Conservation (phyloP, 164 flowering plant genomes). For the Sedum album region DNA sequence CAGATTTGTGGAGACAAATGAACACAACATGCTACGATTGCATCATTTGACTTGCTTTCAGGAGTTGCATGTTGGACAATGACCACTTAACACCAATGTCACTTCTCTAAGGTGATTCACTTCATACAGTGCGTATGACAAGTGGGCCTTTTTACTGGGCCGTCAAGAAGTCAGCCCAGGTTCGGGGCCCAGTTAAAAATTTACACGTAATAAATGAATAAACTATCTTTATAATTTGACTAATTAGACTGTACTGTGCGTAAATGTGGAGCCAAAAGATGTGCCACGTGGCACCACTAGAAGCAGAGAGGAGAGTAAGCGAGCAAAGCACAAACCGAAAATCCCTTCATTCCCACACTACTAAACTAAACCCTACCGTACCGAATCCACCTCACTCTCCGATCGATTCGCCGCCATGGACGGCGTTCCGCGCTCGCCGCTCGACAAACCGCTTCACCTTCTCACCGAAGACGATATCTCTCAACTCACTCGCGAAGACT, state of each 20-base stretch:
- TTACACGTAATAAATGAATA: too few species aligned
- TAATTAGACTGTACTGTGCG: too few species aligned
- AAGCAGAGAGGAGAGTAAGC: too few species aligned
- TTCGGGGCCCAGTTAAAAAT: too few species aligned
- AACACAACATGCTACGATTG: not conserved
- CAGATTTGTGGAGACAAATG: not conserved
- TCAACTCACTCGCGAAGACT: conserved; percentile 95
- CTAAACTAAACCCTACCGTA: not conserved
- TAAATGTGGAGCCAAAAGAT: too few species aligned
- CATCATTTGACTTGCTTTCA: not conserved
- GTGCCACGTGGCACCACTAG: too few species aligned
- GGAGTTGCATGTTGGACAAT: not conserved
- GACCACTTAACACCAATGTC: not conserved
- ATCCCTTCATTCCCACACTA: not conserved
- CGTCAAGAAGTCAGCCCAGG: too few species aligned
- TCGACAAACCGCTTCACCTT: conserved; percentile 68
- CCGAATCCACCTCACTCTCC: conserved; percentile 10
- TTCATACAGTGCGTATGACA: too few species aligned
- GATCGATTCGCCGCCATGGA: conserved; percentile 41
- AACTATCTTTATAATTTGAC: too few species aligned
- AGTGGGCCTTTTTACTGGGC: not conserved
- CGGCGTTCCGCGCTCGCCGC: conserved; percentile 35
- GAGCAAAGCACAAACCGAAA: not conserved
- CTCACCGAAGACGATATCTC: conserved; percentile 95
- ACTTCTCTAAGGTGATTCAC: not conserved